Evolutionary conservation across 1,284 basidiomycete species (phyloP), one percentile per base, ranked within the genome.

Genomic region (Leccinum colubrinum): DNA sequence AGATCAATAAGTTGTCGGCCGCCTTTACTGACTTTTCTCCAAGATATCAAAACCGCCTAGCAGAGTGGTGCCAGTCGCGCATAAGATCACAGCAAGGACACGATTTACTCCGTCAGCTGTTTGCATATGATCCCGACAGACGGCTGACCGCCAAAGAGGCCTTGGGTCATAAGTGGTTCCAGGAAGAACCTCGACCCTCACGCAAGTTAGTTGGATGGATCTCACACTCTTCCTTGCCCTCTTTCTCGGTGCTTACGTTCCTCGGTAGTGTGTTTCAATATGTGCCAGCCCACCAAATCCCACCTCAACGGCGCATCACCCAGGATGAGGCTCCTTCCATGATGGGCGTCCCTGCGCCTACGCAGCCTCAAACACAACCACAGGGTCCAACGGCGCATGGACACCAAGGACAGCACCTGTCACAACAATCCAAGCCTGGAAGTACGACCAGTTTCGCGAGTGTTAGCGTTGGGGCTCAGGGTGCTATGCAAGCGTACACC

Each of bases 91-190:
- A 76, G 41, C 80, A 79, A 22, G 94, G 91, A 4, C 88, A 91
- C 68, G 93, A 97, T 64, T 86, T 99, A 55, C 85, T 98, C n/a
- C 83, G 83, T 6, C 81, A 84, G 64, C 81, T 97, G 41, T 95
- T 98, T 72, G 85, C 87, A 25, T 99, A 96, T 78, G 95, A 98
- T 76, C 97, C 97, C 0, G 89, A 91, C 65, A 86, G 84, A 66
- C 83, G 97, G 14, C 82, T 98, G 43, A 94, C 91, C 0, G 94
- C 95, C 0, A 83, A 86, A 65, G 86, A 93, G 65, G 90, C 94
- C 0, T 78, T 99, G 1, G 80, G 81, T 14, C 96, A 98, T 74
- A 82, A 81, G 68, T 93, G 91, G 91, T 93, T 93, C 70, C 79
- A 83, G 43, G 89, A 92, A 72, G 90, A 91, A 2, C 90, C 90